A percentile compares a stretch with the other conserved stretches of the same genome.
These are phyloP conservation scores for Pseudogymnoascus sp. DNA, from an alignment of 2,329 filamentous ascomycete species.

Conservation along the genomic window DNA sequence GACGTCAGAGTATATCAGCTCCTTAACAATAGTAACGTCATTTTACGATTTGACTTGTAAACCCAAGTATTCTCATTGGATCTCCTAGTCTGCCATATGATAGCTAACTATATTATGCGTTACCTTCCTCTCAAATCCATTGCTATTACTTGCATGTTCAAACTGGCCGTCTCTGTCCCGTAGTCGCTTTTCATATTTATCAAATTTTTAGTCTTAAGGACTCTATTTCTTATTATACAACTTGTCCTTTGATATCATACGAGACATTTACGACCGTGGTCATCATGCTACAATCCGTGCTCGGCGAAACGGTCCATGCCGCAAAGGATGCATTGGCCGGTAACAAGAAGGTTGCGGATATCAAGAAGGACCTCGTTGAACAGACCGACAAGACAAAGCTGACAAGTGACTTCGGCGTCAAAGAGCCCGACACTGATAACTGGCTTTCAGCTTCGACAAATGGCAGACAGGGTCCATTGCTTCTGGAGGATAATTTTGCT, in stretches of 20 bases:
- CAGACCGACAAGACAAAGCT: slow-evolving; percentile 49
- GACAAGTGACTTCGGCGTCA: slow-evolving; percentile 71
- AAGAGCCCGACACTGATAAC: slow-evolving; percentile 64
- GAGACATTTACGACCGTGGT: not conserved
- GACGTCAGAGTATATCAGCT: not conserved
- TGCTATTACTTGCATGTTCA: not conserved
- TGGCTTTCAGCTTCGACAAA: slow-evolving; percentile 61
- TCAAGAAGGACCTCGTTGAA: slow-evolving; percentile 43
- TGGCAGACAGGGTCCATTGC: slow-evolving; percentile 54
- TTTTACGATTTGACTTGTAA: slow-evolving; percentile 4
- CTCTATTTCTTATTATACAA: not conserved
- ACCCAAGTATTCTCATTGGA: not conserved
- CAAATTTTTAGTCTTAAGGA: not conserved
- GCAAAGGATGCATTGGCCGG: not conserved
- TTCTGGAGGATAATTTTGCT: slow-evolving; percentile 64
- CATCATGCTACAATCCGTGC: slow-evolving; percentile 2
- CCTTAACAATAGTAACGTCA: not conserved
- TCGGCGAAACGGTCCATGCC: slow-evolving; percentile 1
- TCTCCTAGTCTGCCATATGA: not conserved
- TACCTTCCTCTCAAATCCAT: not conserved
- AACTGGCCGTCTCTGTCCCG: not conserved
- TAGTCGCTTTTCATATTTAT: slow-evolving; percentile 1
- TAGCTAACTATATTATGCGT: not conserved
- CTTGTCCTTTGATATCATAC: not conserved
- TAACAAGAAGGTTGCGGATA: slow-evolving; percentile 23